Evolutionary conservation across 345 rosid genomes (phyloP).

Genomic region (Eucalyptus polyanthemos): DNA sequence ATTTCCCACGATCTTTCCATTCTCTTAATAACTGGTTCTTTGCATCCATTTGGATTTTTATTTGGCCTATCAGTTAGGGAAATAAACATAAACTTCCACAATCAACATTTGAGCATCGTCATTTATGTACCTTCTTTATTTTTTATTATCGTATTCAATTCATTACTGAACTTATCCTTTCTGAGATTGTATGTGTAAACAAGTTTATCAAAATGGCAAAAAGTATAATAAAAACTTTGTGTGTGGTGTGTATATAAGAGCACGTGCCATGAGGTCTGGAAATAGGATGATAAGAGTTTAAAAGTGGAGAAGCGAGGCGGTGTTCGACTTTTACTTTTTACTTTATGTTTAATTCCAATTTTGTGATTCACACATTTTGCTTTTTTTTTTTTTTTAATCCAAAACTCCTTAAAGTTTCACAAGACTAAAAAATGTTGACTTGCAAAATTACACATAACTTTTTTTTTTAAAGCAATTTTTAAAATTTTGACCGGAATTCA

Average conservation of each 20-base stretch:
- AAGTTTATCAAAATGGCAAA: not conserved
- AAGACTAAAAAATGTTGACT: no score
- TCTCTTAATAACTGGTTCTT: rapidly evolving
- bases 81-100: not conserved
- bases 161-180: not conserved
- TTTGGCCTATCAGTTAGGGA: not conserved
- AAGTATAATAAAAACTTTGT: not conserved
- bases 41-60: not conserved
- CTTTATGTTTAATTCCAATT: not conserved
- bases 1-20: rapidly evolving
- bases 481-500: not conserved
- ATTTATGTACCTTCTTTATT: not conserved
- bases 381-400: no score
- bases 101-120: not conserved
- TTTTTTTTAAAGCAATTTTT: no score
- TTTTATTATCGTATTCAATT: not conserved
- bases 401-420: no score
- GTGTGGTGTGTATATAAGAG: not conserved
- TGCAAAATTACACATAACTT: no score
- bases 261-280: not conserved
- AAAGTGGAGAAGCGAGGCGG: not conserved
- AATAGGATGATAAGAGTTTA: not conserved
- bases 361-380: not conserved
- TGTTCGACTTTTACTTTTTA: not conserved
- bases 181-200: not conserved